Conservation (phyloP, 1,284 basidiomycete genomes). For the Apiotrichum gracile region DNA sequence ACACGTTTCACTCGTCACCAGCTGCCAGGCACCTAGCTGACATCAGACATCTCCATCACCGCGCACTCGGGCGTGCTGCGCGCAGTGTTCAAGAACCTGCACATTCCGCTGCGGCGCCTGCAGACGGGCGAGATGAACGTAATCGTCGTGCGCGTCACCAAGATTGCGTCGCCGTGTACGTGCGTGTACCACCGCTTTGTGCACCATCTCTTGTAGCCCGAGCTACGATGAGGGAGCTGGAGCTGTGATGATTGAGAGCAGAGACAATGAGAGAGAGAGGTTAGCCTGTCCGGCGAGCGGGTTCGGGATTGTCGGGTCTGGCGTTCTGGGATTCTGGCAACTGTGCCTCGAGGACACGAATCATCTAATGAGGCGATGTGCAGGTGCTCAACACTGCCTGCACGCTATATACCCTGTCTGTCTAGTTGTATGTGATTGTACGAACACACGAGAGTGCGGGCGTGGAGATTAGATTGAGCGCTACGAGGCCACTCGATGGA, state of each 20-base stretch:
- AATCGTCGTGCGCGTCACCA: conserved; percentile 24
- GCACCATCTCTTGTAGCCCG: background rate
- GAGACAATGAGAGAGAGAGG: too few species aligned
- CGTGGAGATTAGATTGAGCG: background rate
- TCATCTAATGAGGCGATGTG: too few species aligned
- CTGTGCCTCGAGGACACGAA: too few species aligned
- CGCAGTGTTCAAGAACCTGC: conserved; percentile 27
- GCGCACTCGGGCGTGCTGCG: conserved; percentile 29
- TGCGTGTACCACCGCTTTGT: conserved; percentile 1
- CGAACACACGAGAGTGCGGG: background rate
- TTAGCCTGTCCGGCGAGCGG: too few species aligned
- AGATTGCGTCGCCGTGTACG: background rate
- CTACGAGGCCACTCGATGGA: too few species aligned
- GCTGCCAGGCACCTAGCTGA: background rate
- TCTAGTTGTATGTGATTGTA: conserved; percentile 4
- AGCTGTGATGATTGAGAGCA: too few species aligned
- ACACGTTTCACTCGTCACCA: too few species aligned
- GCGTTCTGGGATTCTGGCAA: too few species aligned
- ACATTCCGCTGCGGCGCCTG: conserved; percentile 18
- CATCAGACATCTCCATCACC: conserved; percentile 21
- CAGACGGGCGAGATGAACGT: conserved; percentile 36
- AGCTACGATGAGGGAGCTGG: background rate
- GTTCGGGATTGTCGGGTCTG: too few species aligned
- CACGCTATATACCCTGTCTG: background rate
- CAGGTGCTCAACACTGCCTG: too few species aligned